Evolutionary conservation across 805 yeast genomes (phyloP), one percentile per base, ranked within the genome.

Genomic region (Metschnikowia borealis): DNA sequence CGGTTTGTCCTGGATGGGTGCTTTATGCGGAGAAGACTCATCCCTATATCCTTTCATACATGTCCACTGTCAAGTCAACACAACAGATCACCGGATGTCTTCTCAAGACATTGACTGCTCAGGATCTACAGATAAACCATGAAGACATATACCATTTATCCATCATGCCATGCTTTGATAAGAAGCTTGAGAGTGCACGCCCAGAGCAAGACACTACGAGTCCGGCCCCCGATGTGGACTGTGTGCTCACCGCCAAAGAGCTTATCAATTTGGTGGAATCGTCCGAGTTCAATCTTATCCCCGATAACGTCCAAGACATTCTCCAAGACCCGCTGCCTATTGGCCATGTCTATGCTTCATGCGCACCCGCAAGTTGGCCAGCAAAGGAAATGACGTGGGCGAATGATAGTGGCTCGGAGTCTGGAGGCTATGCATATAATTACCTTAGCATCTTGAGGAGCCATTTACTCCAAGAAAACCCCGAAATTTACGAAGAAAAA

Each of bases 121-220:
- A 55, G n/a, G 70, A 70, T 15, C 54, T 62, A 7, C 43, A 46
- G 3, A 57, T 69, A 66, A 18, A 63, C 15, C 62, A 71, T 11
- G 62, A 70, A 0, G 60, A 78, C 2, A 69, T 90, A 0, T 94
- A 89, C 62, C 97, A 92, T 65, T 68, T 94, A 48, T 80, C 94
- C 6, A 74, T 94, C 18, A 92, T 92, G 98, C 98, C 99, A 1
- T 92, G 98, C 61, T 94, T 94, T 65, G 99, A 94, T 66, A 94
- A 94, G 69, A 94, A 94, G 66, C 76, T 91, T 38, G 99, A 94
- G 70, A 94, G 97, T 26, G 90, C 96, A 3, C 77, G 98, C 54
- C 84, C 87, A 0, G 96, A 89, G 56, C 40, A 49, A 4, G 57
- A 55, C 3, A 17, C 39, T 2, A 46, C 48, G 3, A 18, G 37